Conservation (phyloP, 164 flowering plant species). For the Platanus orientalis region DNA sequence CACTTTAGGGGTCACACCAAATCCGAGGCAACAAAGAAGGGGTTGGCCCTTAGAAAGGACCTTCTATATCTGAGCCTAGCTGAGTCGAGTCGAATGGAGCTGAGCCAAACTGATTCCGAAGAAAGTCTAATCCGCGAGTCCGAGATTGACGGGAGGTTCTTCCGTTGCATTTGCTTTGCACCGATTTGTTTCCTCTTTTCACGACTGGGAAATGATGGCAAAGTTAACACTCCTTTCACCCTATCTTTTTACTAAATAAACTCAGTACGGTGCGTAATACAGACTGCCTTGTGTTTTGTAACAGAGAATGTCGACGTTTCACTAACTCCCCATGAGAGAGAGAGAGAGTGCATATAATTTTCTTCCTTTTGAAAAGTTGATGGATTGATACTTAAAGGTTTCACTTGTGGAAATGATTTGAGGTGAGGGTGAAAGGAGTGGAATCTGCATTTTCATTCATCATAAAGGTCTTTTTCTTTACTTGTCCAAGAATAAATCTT, state of each 20-base stretch:
- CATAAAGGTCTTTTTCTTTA: not conserved
- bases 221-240: conserved; percentile 34
- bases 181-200: conserved; percentile 26
- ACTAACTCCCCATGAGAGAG: not conserved
- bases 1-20: too few relatives aligned
- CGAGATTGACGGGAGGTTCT: conserved; percentile 11
- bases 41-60: too few relatives aligned
- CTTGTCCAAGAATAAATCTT: not conserved
- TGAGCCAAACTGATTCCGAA: too few relatives aligned
- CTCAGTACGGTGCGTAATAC: not conserved
- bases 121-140: not conserved
- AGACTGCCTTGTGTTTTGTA: not conserved
- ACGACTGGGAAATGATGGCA: conserved; percentile 33
- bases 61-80: too few relatives aligned
- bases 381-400: conserved; percentile 18
- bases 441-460: not conserved
- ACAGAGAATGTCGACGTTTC: not conserved
- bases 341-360: not conserved
- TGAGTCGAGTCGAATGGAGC: too few relatives aligned
- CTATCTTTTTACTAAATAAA: not conserved
- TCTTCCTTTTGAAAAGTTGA: conserved; percentile 24
- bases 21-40: too few relatives aligned
- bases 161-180: conserved; percentile 16
- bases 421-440: not conserved
- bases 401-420: conserved; percentile 14